Evolutionary conservation across 2,329 filamentous ascomycete genomes (phyloP).

Genomic region (Paecilomyces niveus): DNA sequence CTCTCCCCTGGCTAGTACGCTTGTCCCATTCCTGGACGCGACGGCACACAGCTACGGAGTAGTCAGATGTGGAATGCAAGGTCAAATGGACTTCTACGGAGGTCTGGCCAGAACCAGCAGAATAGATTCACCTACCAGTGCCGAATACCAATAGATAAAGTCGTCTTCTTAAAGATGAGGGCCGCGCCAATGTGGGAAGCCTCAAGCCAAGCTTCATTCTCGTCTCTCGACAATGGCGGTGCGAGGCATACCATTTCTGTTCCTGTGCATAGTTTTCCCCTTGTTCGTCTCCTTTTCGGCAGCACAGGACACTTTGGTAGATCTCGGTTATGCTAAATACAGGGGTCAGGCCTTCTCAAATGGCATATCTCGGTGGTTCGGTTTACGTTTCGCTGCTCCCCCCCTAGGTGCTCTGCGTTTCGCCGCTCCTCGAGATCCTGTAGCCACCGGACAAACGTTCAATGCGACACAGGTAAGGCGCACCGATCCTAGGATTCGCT

Average conservation of each 20-base stretch:
- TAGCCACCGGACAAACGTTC: constrained; percentile 38
- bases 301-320: constrained; percentile 38
- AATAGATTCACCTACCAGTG: neutral
- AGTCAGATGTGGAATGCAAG: neutral
- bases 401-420: constrained; percentile 62
- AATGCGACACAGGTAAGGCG: constrained; percentile 47
- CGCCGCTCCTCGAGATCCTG: constrained; percentile 58
- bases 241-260: constrained; percentile 9
- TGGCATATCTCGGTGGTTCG: constrained; percentile 64
- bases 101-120: neutral
- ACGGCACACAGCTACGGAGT: neutral
- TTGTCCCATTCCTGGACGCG: neutral
- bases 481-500: neutral
- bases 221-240: neutral
- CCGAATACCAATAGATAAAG: neutral
- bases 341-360: constrained; percentile 47
- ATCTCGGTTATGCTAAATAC: constrained; percentile 63
- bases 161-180: neutral
- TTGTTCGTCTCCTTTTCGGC: constrained; percentile 12
- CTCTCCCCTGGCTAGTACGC: neutral
- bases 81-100: neutral
- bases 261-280: neutral
- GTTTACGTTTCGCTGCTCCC: constrained; percentile 66
- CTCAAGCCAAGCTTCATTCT: neutral
- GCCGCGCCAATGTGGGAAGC: neutral